These are phyloP conservation scores for Moniliella sp. DNA, from an alignment of 1,284 basidiomycete genomes.

Conservation along the genomic window DNA sequence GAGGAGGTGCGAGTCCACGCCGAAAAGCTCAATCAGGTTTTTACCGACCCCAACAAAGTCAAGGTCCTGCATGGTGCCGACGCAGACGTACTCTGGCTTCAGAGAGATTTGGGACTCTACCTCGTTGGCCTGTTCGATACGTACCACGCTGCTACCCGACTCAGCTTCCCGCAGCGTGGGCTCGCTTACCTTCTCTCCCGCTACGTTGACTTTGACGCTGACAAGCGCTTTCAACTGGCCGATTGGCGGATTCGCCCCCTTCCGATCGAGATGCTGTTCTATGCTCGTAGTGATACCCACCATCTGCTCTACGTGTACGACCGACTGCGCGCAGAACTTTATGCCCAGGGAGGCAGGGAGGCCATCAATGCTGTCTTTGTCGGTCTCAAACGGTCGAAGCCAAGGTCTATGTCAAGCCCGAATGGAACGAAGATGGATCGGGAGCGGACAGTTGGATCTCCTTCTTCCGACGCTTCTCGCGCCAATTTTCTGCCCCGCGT, in stretches of 20 bases:
- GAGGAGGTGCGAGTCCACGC: slow-evolving; percentile 51
- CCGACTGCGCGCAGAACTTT: slow-evolving; percentile 61
- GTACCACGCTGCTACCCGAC: slow-evolving; percentile 66
- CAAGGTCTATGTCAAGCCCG: slow-evolving; percentile 24
- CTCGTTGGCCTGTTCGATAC: slow-evolving; percentile 90
- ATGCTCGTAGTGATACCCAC: slow-evolving; percentile 86
- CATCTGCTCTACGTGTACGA: slow-evolving; percentile 83
- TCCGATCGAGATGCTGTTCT: slow-evolving; percentile 65
- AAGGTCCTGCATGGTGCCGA: slow-evolving; percentile 79
- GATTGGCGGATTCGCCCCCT: slow-evolving; percentile 87
- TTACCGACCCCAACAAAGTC: slow-evolving; percentile 60
- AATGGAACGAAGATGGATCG: slow-evolving; percentile 23
- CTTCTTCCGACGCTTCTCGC: slow-evolving; percentile 16
- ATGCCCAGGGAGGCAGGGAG: slow-evolving; percentile 31
- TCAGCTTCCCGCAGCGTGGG: slow-evolving; percentile 51
- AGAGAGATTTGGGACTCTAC: slow-evolving; percentile 78
- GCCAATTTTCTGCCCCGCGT: no score
- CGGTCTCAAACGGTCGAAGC: slow-evolving; percentile 16
- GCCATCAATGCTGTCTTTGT: slow-evolving; percentile 22
- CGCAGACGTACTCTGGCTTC: slow-evolving; percentile 82
- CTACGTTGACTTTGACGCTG: slow-evolving; percentile 73
- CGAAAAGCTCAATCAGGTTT: slow-evolving; percentile 44
- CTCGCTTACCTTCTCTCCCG: slow-evolving; percentile 65
- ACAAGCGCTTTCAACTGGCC: slow-evolving; percentile 84
- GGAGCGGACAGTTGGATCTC: slow-evolving; percentile 21